A percentile compares a stretch with the other conserved stretches of the same genome.
These are phyloP conservation scores for Alternaria tenuissima DNA, from an alignment of 2,329 filamentous ascomycete genomes.

Conservation along the genomic window DNA sequence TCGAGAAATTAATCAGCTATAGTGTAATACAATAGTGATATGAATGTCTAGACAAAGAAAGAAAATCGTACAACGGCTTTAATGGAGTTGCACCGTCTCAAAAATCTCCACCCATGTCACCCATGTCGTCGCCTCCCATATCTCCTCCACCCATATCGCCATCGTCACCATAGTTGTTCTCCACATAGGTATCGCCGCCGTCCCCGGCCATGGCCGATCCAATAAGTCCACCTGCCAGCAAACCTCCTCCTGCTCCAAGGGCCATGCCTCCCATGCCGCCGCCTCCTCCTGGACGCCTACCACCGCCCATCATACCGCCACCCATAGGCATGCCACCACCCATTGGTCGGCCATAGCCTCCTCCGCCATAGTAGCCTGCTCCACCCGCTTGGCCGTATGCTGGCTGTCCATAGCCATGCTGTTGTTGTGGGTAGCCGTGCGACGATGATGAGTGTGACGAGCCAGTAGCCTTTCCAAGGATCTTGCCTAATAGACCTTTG, in stretches of 20 bases:
- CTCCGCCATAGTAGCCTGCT: slow-evolving; percentile 22
- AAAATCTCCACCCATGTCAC: slow-evolving; percentile 22
- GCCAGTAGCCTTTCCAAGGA: slow-evolving; percentile 57
- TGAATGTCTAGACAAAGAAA: neutral
- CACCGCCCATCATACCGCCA: slow-evolving; percentile 18
- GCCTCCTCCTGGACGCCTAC: slow-evolving; percentile 53
- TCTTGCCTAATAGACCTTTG: slow-evolving; percentile 60
- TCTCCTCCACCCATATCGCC: slow-evolving; percentile 36
- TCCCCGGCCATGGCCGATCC: slow-evolving; percentile 67
- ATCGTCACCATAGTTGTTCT: slow-evolving; percentile 25
- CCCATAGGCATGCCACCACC: slow-evolving; percentile 48
- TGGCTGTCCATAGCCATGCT: slow-evolving; percentile 30
- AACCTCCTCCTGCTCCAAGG: slow-evolving; percentile 79
- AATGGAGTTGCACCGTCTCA: neutral
- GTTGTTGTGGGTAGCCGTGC: slow-evolving; percentile 43
- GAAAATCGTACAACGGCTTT: neutral
- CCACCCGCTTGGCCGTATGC: slow-evolving; percentile 30
- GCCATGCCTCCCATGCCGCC: slow-evolving; percentile 78
- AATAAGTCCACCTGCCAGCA: slow-evolving; percentile 79
- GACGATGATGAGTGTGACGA: slow-evolving; percentile 54
- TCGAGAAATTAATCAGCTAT: slow-evolving; percentile 1
- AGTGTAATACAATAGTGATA: neutral
- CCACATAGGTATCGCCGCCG: slow-evolving; percentile 32
- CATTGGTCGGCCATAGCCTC: slow-evolving; percentile 53
- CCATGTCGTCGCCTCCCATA: slow-evolving; percentile 40